Evolutionary conservation across 2,329 filamentous ascomycete genomes (phyloP).

Genomic region (Westerdykella sp.): DNA sequence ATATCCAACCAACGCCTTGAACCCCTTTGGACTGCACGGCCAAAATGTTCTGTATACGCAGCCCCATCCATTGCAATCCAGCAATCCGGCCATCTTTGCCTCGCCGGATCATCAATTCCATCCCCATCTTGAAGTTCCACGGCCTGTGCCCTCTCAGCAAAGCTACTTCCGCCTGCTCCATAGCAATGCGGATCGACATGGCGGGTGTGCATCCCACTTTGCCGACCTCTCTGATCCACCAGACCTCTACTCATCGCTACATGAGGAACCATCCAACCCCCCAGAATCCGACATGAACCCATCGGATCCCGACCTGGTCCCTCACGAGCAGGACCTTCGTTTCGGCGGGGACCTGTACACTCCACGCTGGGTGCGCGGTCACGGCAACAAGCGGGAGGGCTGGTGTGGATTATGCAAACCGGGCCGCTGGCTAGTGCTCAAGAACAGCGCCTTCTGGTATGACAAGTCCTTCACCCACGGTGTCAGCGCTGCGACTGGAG

Average conservation of each 20-base stretch:
- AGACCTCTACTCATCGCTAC: conserved; percentile 68
- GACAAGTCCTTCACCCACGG: conserved; percentile 87
- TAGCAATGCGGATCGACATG: conserved; percentile 65
- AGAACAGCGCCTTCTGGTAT: conserved; percentile 91
- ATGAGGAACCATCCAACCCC: conserved; percentile 66
- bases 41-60: conserved; percentile 36
- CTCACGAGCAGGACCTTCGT: conserved; percentile 67
- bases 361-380: conserved; percentile 74
- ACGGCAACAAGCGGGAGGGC: conserved; percentile 80
- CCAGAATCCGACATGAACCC: conserved; percentile 79
- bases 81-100: conserved; percentile 40
- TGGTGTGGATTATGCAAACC: conserved; percentile 89
- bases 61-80: conserved; percentile 51
- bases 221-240: conserved; percentile 68
- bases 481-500: conserved; percentile 74
- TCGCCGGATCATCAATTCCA: conserved; percentile 48
- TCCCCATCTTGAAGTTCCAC: conserved; percentile 47
- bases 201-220: conserved; percentile 59
- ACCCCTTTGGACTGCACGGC: conserved; percentile 24
- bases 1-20: conserved; percentile 29
- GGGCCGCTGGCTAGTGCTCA: conserved; percentile 77
- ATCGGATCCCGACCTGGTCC: conserved; percentile 65
- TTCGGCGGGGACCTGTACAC: conserved; percentile 81
- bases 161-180: conserved; percentile 68
- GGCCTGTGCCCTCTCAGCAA: conserved; percentile 55